Base-by-base conservation (phyloP, 2,329 filamentous ascomycete genomes). In the Biscogniauxia sp. region DNA sequence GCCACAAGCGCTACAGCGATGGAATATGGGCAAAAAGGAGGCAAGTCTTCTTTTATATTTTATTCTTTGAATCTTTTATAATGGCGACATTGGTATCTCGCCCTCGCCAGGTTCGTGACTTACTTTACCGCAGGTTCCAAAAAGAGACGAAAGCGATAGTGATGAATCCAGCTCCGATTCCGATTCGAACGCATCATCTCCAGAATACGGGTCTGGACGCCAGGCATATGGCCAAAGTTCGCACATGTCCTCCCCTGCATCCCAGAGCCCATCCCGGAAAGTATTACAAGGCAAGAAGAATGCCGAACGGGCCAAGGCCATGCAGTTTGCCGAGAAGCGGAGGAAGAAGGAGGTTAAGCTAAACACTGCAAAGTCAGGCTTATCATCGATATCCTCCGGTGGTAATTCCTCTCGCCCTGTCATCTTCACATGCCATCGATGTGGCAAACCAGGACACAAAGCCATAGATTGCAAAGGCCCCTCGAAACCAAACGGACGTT, bases 281-380 rank as follows among this genome's bases (percentile, higher is more conserved):
- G 54, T 75, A 6, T 77, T 78, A 52, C 78, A 77, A 64, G 78
- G 79, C 49, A 81, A 80, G 69, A 79, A 78, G 67, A 80, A 81
- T 54, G 76, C 76, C 25, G 81, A 82, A 61, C 78, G 78, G 55
- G 76, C 76, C 23, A 81, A 80, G 64, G 75, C 77, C 13, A 76
- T 77, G 64, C 79, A 85, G 65, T 73, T 88, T 19, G 82, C 84
- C 7, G 83, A 85, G 51, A 82, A 83, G 70, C 79, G 86, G 52
- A 82, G 84, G 68, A 86, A 86, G 73, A 89, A 88, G 72, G 85
- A 89, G 58, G 80, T 91, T 56, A 88, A 88, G 62, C 75, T 92
- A 59, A 88, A 88, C 69, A 80, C 80, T 23, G 72, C 67, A n/a
- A 69, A 64, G 61, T 50, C 63, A 56, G 68, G 66, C 61, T 37